Conservation (phyloP, 441 rosid species). For the Hura crepitans region DNA sequence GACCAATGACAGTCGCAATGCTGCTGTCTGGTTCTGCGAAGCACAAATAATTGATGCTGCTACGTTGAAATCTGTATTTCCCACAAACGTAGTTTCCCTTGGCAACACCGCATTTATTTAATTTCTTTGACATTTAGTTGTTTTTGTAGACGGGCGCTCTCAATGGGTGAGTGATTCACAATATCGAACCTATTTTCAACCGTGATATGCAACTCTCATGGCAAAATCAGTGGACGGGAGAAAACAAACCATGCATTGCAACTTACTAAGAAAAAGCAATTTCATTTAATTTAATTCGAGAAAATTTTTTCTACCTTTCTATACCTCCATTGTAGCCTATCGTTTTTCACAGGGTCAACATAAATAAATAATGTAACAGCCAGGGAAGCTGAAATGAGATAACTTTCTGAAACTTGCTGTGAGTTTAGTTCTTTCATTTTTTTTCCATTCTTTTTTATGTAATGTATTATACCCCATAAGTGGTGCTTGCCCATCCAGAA, state of each 20-base stretch:
- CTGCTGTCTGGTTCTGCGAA: slow-evolving; percentile 79
- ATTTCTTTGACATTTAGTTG: neutral
- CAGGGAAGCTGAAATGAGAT: too few species aligned
- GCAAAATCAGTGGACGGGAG: neutral
- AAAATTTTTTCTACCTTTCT: too few species aligned
- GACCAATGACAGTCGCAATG: slow-evolving; percentile 91
- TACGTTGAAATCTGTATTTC: neutral
- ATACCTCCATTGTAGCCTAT: too few species aligned
- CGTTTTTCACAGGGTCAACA: too few species aligned
- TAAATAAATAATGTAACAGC: too few species aligned
- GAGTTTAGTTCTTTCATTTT: too few species aligned
- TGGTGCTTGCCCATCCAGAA: neutral
- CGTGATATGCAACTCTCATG: too few species aligned
- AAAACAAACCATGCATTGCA: neutral
- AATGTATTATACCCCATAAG: neutral
- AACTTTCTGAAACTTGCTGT: neutral
- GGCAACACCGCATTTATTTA: neutral
- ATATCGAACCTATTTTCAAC: neutral
- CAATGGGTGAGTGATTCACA: neutral
- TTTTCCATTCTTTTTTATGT: too few species aligned
- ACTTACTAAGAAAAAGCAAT: too few species aligned
- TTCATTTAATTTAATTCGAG: too few species aligned
- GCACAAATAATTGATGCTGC: slow-evolving; percentile 25
- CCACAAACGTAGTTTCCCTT: neutral
- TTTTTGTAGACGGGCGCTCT: neutral